Conservation (phyloP, 2,329 filamentous ascomycete genomes). For the Ramichloridium luteum region DNA sequence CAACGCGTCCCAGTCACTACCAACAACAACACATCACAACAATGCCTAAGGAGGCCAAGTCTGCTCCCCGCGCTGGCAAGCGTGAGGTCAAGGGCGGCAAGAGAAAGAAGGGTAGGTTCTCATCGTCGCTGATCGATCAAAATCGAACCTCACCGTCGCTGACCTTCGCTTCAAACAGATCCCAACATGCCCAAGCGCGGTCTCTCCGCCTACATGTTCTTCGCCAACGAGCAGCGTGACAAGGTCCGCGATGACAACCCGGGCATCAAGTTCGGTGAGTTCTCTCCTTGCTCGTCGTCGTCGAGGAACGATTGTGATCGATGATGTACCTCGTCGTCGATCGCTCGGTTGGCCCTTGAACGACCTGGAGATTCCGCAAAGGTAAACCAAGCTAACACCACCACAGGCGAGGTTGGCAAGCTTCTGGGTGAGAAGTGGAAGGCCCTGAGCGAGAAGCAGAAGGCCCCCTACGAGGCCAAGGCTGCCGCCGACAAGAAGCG, state of each 20-base stretch:
- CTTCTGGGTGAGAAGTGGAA: conserved; percentile 98
- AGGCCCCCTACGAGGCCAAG: conserved; percentile 90
- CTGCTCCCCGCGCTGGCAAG: conserved; percentile 47
- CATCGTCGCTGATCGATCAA: neutral
- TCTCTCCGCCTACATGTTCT: conserved; percentile 99
- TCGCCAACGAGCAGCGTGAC: conserved; percentile 97
- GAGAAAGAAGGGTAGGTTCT: conserved; percentile 57
- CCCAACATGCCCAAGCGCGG: conserved; percentile 98
- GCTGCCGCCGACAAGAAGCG: conserved; percentile 96
- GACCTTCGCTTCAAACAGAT: conserved; percentile 44
- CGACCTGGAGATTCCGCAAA: conserved; percentile 8
- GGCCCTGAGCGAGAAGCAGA: conserved; percentile 85
- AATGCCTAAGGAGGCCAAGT: conserved; percentile 61
- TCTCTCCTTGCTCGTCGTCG: conserved; percentile 2
- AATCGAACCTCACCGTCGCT: conserved; percentile 3
- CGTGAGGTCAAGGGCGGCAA: conserved; percentile 40
- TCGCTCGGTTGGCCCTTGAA: neutral
- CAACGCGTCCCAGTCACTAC: too few relatives aligned
- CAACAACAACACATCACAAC: conserved; percentile 21
- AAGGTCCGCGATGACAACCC: conserved; percentile 98
- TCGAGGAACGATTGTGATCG: conserved; percentile 3
- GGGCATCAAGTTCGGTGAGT: conserved; percentile 83
- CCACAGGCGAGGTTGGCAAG: conserved; percentile 87
- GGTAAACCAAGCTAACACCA: too few relatives aligned
- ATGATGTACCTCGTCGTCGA: conserved; percentile 1